Evolutionary conservation across 2,329 filamentous ascomycete genomes (phyloP), one percentile per base, ranked within the genome.

Genomic region (Phoma sp.): DNA sequence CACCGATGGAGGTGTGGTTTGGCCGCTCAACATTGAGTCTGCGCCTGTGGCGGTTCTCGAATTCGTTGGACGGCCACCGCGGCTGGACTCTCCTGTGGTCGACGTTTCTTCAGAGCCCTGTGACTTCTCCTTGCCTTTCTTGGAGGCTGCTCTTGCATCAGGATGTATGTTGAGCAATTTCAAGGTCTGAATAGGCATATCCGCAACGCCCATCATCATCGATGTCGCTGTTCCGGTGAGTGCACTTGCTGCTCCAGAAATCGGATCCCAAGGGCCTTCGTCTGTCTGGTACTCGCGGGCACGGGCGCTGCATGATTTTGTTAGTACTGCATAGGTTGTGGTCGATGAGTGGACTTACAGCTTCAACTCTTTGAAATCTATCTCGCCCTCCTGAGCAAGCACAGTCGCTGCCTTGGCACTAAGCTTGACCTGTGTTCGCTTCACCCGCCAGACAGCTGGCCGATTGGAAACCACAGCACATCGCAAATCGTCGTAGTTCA

Each of bases 201-300:
- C 92, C 1, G 90, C 90, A 33, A 96, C 82, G 1, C 91, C 91
- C 83, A 96, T 89, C 66, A 90, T 85, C 52, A 97, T 87, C 32
- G 84, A 89, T 21, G 89, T 87, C 39, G 95, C 80, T n/a, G 93
- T 93, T 5, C 90, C 89, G n/a, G 96, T 79, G 1, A 97, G 76
- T 0, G 92, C 91, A 37, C 86, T 85, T 0, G 91, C 87, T 14
- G 87, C 90, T 43, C 75, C 75, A 23, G 74, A 71, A 15, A 77
- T 53, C 7, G 75, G 75, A 52, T 77, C 75, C 64, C 66, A 71
- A 15, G 75, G 75, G 0, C 75, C 75, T 46, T 73, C 69, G 29
- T 77, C 75, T 17, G 69, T 68, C n/a, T 72, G 66, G 39, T 72
- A 77, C 28, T 77, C 75, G 20, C 73, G 69, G 4, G 74, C 64